Percentiles rank a stretch among this genome's conserved stretches.
Evolutionary conservation across 805 yeast genomes (phyloP).

Genomic region (Phaffomyces opuntiae): DNA sequence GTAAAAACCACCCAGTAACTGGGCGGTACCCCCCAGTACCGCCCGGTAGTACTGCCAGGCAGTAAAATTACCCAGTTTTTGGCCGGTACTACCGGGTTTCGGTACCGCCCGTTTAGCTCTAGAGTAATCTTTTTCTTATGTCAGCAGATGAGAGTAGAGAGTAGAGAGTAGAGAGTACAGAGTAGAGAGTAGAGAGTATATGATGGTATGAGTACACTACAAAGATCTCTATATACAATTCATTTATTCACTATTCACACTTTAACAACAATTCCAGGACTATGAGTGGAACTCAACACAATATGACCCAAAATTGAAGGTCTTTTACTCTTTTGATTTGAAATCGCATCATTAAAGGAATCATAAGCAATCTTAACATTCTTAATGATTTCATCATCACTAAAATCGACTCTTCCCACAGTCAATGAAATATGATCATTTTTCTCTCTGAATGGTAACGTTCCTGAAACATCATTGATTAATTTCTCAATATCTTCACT

Average conservation of each 20-base stretch:
- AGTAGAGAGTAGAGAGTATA: no score
- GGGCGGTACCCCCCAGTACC: no score
- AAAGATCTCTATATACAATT: background rate
- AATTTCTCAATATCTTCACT: conserved; percentile 52
- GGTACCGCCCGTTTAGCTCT: no score
- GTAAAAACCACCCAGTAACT: no score
- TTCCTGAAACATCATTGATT: conserved; percentile 52
- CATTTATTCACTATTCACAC: background rate
- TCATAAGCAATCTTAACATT: conserved; percentile 64
- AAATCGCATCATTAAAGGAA: conserved; percentile 48
- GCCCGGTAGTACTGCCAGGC: no score
- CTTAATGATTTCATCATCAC: conserved; percentile 66
- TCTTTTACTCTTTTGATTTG: conserved; percentile 55
- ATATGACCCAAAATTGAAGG: conserved; percentile 68
- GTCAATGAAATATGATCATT: conserved; percentile 55
- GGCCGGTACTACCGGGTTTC: no score
- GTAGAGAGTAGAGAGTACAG: no score
- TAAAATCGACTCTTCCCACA: conserved; percentile 70
- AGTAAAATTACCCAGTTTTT: no score
- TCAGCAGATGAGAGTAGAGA: background rate
- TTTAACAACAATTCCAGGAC: conserved; percentile 72
- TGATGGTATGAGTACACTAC: no score
- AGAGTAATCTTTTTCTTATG: no score
- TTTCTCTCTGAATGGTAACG: conserved; percentile 73
- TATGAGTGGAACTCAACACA: conserved; percentile 59